These are phyloP conservation scores for Paraglomus brasilianum DNA, from an alignment of 192 early-diverging fungal genomes.

Conservation along the genomic window DNA sequence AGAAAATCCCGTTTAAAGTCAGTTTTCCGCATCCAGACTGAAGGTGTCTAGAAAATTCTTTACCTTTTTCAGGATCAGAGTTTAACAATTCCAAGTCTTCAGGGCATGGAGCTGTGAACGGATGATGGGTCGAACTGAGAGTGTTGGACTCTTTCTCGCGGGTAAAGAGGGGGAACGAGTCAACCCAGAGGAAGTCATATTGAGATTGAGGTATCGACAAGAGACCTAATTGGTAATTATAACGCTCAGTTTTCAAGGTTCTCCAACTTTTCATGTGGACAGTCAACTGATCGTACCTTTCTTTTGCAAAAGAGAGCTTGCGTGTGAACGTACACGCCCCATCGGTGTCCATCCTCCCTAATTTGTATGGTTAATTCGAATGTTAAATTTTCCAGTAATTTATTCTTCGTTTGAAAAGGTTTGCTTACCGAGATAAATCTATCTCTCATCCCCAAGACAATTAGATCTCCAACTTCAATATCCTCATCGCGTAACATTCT, in stretches of 20 bases:
- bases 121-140: constrained; percentile 81
- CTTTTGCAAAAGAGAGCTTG: constrained; percentile 50
- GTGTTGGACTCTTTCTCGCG: constrained; percentile 53
- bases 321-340: constrained; percentile 56
- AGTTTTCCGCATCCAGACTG: constrained; percentile 3
- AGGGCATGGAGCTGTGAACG: constrained; percentile 80
- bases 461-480: constrained; percentile 54
- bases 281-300: constrained; percentile 36
- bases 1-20: background rate
- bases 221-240: constrained; percentile 37
- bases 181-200: constrained; percentile 82
- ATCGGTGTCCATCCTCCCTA: constrained; percentile 56
- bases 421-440: constrained; percentile 43
- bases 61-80: constrained; percentile 60
- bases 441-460: constrained; percentile 55
- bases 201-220: constrained; percentile 45
- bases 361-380: constrained; percentile 36
- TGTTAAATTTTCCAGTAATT: constrained; percentile 20
- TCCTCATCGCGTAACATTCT: constrained; percentile 32
- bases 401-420: background rate
- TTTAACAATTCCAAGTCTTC: constrained; percentile 67
- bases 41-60: constrained; percentile 6
- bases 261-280: background rate
- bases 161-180: constrained; percentile 87
- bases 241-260: background rate